Evolutionary conservation across 306 rosid species (phyloP), one percentile per base, ranked within the genome.

Genomic region (Lablab purpureus): DNA sequence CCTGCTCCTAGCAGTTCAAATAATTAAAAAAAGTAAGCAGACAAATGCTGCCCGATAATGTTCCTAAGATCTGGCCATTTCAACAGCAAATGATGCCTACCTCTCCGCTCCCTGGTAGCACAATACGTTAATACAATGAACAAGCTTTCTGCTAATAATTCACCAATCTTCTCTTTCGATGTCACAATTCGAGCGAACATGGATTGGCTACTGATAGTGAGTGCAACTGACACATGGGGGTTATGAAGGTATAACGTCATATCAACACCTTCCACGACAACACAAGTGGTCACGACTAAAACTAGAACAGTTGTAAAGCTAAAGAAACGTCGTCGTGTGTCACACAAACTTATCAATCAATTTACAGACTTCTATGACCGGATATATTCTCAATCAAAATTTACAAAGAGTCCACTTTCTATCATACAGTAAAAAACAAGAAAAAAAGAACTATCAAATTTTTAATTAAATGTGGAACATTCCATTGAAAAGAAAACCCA

Each of bases 301-400:
- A 70, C 40, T 17, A 64, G 5, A 60, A 63, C 72, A 75, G 72
- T 59, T 56, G 81, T 47, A 41, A 52, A 36, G 70, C 27, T 64
- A 32, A 27, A 50, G 65, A 23, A 25, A 58, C n/a, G 64, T 10
- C 19, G 40, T 23, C 60, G 25, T 32, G 28, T 22, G 34, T 79
- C 81, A 59, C 82, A 74, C 56, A 76, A 63, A 62, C 18, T 77
- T 83, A 76, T 77, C 79, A 73, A 68, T 75, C 50, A 83, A 83
- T 83, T 52, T 83, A 80, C 85, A 83, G 62, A 36, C 25, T 78
- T 73, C 80, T 62, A 41, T 72, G 30, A 83, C 64, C 13, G 85
- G 83, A 67, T 76, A 72, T 71, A 80, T 76, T 67, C 56, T 51
- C 52, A 77, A 69, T 77, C 84, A 77, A 73, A 60, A 62, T 28